A percentile compares a stretch with the other conserved stretches of the same genome.
These are phyloP conservation scores for Fusarium redolens DNA, from an alignment of 2,329 filamentous ascomycete genomes.

Conservation along the genomic window DNA sequence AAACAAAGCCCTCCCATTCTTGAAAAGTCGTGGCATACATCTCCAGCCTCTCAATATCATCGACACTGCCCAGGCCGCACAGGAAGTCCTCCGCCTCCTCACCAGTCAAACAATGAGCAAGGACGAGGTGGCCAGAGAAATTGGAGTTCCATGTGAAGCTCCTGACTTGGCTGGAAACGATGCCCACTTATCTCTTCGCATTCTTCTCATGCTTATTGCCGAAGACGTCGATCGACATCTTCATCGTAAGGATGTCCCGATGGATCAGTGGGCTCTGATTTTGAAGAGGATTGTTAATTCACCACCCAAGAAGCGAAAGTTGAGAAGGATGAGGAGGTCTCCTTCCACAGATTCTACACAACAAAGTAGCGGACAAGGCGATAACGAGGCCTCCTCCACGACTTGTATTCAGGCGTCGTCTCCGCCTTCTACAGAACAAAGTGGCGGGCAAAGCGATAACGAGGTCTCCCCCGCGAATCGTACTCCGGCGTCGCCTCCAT, in stretches of 20 bases:
- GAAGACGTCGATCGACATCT: neutral
- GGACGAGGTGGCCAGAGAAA: neutral
- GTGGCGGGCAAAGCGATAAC: neutral
- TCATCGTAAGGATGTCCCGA: neutral
- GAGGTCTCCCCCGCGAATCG: neutral
- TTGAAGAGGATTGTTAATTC: neutral
- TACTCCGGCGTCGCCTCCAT: too few relatives aligned
- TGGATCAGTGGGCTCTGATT: neutral
- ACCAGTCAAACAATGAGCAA: neutral
- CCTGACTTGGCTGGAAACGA: neutral
- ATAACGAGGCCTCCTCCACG: too few relatives aligned
- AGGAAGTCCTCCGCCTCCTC: neutral
- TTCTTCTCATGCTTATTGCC: neutral
- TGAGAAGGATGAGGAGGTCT: fast-evolving
- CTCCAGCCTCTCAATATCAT: neutral
- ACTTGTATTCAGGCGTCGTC: neutral
- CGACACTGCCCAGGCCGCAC: neutral
- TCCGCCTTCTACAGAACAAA: neutral
- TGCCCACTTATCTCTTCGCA: neutral
- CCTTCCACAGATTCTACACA: neutral
- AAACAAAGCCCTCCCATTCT: neutral
- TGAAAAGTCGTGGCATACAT: neutral
- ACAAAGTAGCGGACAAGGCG: neutral
- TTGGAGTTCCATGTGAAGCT: neutral
- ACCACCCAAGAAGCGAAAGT: neutral